Base-by-base conservation (phyloP, 2,329 filamentous ascomycete species). In the Ophiostoma tasmaniense region DNA sequence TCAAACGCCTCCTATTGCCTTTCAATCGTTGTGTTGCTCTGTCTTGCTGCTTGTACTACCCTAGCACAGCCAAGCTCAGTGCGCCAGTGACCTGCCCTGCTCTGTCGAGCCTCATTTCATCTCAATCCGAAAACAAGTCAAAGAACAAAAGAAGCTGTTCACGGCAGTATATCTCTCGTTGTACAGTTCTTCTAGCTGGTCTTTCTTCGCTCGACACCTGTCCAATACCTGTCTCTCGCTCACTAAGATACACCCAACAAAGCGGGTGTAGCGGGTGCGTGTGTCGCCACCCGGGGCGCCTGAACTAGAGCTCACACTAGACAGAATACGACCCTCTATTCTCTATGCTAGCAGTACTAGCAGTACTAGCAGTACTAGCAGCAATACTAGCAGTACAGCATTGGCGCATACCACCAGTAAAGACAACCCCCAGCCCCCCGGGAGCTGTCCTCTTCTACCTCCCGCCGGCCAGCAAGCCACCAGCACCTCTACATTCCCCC, bases 181-280 rank as follows among this genome's bases (percentile, higher is more conserved):
- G 25, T 11, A 14, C 55, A 7, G 3, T 22, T 25, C n/a, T 25
- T 55, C 22, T 25, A 17, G 8, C 8, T 20, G 11, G 10, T 37
- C 61, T 64, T 25, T 25, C 14, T 3, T 17, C 33, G 3, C 10
- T 14, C 37, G 13, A 39, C 37, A 39, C 10, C 8, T 14, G 37
- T 39, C 61, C 17, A 37, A 10, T 20, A 22, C 20, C n/a, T 33
- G 33, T 37, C 30, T 64, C 30, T n/a, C 33, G 59, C 30, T 35
- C 30, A 35, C 33, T 64, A 64, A 35, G 30, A 20, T 13, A 22
- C 61, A 5, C 30, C 61, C 61, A 37, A 37, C 61, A 22, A 64
- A 64, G 61, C 61, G 33, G 61, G 61, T 22, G 8, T n/a, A 37
- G 30, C 61, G 61, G 61, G 61, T 64, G 33, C 61, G 28, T 62